Evolutionary conservation across 2,329 filamentous ascomycete genomes (phyloP).

Genomic region (Phoma sp.): DNA sequence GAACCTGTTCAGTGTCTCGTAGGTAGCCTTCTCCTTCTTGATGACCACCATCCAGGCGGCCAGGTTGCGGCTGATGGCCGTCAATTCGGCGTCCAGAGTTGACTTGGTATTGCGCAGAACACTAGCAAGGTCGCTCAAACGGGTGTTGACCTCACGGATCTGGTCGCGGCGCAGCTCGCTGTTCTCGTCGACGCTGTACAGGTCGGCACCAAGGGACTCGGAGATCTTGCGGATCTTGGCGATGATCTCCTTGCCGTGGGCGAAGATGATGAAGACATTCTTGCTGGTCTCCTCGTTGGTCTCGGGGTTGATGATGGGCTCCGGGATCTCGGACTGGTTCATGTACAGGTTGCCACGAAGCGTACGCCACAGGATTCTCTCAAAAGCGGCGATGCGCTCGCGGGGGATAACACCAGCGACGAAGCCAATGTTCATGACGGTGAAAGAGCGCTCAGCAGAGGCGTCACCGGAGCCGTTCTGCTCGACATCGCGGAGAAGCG

Average conservation of each 20-base stretch:
- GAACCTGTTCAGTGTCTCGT: conserved; percentile 93
- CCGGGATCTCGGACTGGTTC: conserved; percentile 98
- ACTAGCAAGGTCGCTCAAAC: conserved; percentile 87
- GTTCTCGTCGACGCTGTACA: conserved; percentile 98
- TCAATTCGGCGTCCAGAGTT: conserved; percentile 90
- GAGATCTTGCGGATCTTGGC: conserved; percentile 99
- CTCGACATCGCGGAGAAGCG: conserved; percentile 90
- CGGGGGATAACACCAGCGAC: conserved; percentile 94
- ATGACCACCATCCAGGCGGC: conserved; percentile 98
- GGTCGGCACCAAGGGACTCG: conserved; percentile 92
- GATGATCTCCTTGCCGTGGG: conserved; percentile 96
- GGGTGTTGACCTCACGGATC: conserved; percentile 95
- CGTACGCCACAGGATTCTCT: conserved; percentile 96
- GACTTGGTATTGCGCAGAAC: conserved; percentile 95
- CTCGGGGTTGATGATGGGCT: conserved; percentile 87
- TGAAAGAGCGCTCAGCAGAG: conserved; percentile 83
- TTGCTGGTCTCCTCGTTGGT: conserved; percentile 93
- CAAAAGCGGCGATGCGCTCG: conserved; percentile 92
- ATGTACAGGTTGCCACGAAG: conserved; percentile 98
- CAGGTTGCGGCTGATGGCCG: conserved; percentile 89
- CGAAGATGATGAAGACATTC: conserved; percentile 99
- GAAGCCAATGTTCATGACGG: conserved; percentile 98
- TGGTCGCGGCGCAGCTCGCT: conserved; percentile 93
- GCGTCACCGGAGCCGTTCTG: conserved; percentile 74
- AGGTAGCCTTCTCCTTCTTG: conserved; percentile 98